Base-by-base conservation (phyloP, 768 basidiomycete species). In the Gymnopilus dilepis region DNA sequence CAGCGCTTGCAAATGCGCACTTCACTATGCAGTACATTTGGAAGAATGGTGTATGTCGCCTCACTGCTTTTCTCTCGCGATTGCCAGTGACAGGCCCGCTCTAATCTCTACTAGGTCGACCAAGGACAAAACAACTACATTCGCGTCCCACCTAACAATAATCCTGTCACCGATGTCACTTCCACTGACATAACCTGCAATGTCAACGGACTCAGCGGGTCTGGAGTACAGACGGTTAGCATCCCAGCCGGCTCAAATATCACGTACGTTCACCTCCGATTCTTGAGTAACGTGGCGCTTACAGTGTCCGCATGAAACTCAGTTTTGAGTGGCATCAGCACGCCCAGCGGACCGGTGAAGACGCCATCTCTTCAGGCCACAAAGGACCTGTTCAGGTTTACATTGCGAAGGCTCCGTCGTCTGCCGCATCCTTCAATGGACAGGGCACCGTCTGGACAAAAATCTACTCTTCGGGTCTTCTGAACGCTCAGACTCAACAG, bases 281-380 rank as follows among this genome's bases (percentile, higher is more conserved):
- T 31, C 5, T 17, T 31, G 11, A 5, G 2, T n/a, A 6, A 31
- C 7, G 28, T 1, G 28, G 19, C 8, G 19, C 30, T n/a, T 17
- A 50, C 17, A 4, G 28, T 26, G 26, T 13, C 24, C 9, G 19
- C 13, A 15, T 41, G 12, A 45, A 45, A 13, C 15, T 31, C 58
- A 79, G 77, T n/a, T 80, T 84, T 43, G 83, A 84, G 67, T 84
- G 83, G 83, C 83, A 85, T 65, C 83, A 84, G 65, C 82, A 84
- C 58, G 82, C 67, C 7, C 80, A 82, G 60, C 79, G 83, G 19
- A 84, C 82, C 1, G 82, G 83, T 34, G 83, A 84, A 65, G 82
- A 83, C 64, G 71, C 82, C 15, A 82, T 84, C 61, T 79, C 82
- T 28, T 74, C 69, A 24, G 82, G 83, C 6, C 83, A 84, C 75